Evolutionary conservation across 192 early-diverging fungal genomes (phyloP).

Genomic region (Podila minutissima): DNA sequence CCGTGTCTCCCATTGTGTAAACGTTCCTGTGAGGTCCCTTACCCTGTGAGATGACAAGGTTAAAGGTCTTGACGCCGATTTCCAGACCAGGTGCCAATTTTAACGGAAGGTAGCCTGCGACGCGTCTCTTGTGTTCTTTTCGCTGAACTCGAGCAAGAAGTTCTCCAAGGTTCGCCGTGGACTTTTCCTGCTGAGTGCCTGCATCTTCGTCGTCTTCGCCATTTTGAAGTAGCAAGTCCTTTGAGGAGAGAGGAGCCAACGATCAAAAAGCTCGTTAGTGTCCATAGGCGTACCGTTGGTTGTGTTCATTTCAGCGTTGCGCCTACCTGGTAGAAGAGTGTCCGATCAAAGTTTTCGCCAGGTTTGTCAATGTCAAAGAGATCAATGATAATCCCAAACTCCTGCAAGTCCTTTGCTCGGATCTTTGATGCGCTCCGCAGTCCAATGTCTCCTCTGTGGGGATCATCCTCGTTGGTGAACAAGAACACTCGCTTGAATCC

Average conservation of each 20-base stretch:
- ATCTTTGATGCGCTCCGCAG: constrained; percentile 62
- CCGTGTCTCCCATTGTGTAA: constrained; percentile 59
- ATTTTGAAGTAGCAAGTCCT: constrained; percentile 51
- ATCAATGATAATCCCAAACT: constrained; percentile 67
- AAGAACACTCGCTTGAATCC: constrained; percentile 75
- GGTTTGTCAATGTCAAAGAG: constrained; percentile 68
- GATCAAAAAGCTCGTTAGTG: too few species aligned
- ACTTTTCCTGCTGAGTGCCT: constrained; percentile 6
- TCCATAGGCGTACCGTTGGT: too few species aligned
- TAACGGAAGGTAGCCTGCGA: constrained; percentile 68
- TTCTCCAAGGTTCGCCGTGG: constrained; percentile 55
- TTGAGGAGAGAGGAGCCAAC: too few species aligned
- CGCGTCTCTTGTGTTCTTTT: constrained; percentile 73
- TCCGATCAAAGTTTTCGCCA: constrained; percentile 61
- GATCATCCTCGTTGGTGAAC: constrained; percentile 77
- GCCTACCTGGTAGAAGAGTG: constrained; percentile 69
- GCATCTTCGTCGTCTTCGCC: constrained; percentile 39
- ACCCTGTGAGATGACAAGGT: constrained; percentile 64
- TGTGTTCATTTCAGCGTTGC: not conserved
- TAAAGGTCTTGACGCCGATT: constrained; percentile 77
- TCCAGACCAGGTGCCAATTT: constrained; percentile 66
- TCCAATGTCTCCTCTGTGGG: constrained; percentile 58
- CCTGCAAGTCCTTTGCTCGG: constrained; percentile 71
- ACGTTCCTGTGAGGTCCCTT: constrained; percentile 52
- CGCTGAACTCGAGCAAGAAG: constrained; percentile 62